These are phyloP conservation scores for Pseudogymnoascus sp. DNA, from an alignment of 2,329 filamentous ascomycete genomes.

Conservation along the genomic window DNA sequence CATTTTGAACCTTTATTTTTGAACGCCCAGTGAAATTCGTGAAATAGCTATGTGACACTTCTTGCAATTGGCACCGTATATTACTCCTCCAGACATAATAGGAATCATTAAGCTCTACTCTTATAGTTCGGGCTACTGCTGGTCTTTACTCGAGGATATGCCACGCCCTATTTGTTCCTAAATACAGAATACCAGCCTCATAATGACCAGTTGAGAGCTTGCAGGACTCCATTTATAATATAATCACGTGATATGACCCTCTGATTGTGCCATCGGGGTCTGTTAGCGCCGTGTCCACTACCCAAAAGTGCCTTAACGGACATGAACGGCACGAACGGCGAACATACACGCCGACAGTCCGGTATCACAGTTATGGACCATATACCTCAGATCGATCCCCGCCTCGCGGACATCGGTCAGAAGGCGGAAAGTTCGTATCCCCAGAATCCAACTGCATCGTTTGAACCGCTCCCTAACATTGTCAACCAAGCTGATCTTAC, in stretches of 20 bases:
- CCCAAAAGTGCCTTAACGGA: slow-evolving; percentile 3
- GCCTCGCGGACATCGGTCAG: slow-evolving; percentile 7
- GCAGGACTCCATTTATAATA: neutral
- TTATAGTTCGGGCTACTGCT: neutral
- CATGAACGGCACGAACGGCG: slow-evolving; percentile 5
- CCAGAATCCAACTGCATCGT: neutral
- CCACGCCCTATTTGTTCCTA: neutral
- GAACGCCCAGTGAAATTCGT: neutral
- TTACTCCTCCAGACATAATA: neutral
- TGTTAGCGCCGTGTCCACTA: neutral
- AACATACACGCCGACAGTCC: slow-evolving; percentile 7
- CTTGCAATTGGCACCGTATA: neutral
- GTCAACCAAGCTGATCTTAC: slow-evolving; percentile 1
- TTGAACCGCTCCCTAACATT: neutral
- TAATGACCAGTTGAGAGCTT: neutral
- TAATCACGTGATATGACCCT: neutral
- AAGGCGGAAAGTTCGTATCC: slow-evolving; percentile 2
- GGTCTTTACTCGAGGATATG: neutral
- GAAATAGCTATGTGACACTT: neutral
- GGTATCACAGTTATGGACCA: slow-evolving; percentile 2
- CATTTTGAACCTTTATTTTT: neutral
- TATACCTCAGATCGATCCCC: slow-evolving; percentile 7
- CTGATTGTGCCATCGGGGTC: neutral
- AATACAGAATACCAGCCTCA: neutral
- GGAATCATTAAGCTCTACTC: neutral